Conservation (phyloP, 1,284 basidiomycete genomes). For the Trametes sp. region DNA sequence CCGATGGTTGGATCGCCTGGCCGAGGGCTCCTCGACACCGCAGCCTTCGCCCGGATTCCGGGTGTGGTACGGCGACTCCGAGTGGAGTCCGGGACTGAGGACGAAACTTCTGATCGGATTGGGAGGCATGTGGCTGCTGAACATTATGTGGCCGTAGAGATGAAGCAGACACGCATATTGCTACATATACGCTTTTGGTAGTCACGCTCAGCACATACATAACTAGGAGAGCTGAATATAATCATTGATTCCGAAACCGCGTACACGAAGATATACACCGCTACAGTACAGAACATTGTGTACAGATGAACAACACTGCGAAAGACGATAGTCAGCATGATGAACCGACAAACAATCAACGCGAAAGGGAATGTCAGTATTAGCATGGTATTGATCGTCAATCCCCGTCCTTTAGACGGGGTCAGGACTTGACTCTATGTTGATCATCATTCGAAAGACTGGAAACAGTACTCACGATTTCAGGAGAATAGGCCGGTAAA, state of each 20-base stretch:
- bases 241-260: background rate
- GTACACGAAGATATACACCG: background rate
- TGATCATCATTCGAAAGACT: slow-evolving; percentile 60
- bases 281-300: background rate
- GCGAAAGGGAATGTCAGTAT: slow-evolving; percentile 64
- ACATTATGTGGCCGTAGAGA: slow-evolving; percentile 60
- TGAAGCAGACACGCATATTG: slow-evolving; percentile 23
- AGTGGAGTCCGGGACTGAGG: slow-evolving; percentile 46
- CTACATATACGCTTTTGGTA: background rate
- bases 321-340: slow-evolving; percentile 4
- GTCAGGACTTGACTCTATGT: slow-evolving; percentile 91
- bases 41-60: slow-evolving; percentile 39
- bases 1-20: slow-evolving; percentile 65
- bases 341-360: slow-evolving; percentile 16
- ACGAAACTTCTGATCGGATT: slow-evolving; percentile 46
- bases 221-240: background rate
- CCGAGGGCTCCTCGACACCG: slow-evolving; percentile 43
- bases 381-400: slow-evolving; percentile 86
- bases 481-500: background rate
- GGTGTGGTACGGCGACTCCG: slow-evolving; percentile 42
- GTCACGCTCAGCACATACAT: background rate
- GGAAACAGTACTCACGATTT: slow-evolving; percentile 48
- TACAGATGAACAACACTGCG: no score
- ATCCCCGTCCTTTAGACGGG: slow-evolving; percentile 70
- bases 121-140: slow-evolving; percentile 61